phyloP scores from a whole-genome alignment of 192 early-diverging fungal species.

The Coemansia sp. region DNA sequence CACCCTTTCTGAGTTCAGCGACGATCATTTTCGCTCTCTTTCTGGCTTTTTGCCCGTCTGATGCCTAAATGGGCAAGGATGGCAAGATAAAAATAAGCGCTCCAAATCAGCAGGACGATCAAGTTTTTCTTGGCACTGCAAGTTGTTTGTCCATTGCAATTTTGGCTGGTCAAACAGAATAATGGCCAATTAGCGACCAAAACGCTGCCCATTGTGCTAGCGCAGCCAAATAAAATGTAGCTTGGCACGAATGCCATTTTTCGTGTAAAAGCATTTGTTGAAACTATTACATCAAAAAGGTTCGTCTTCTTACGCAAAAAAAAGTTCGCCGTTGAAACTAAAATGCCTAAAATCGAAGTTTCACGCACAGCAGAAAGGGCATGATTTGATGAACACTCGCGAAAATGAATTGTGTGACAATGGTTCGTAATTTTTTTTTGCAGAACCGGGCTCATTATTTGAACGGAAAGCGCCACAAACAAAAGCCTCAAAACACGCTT shows the following conservation, averaged over 20 bases:
- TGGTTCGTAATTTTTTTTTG: neutral
- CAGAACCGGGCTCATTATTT: neutral
- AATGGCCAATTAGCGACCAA: too few species aligned
- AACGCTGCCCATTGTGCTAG: too few species aligned
- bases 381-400: neutral
- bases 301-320: neutral
- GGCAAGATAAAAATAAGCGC: too few species aligned
- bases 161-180: too few species aligned
- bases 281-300: neutral
- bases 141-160: neutral
- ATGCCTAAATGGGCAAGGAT: too few species aligned
- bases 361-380: too few species aligned
- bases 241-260: neutral
- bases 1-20: neutral
- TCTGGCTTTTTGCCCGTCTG: too few species aligned
- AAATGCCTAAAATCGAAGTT: neutral
- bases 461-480: neutral
- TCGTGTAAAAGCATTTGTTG: neutral
- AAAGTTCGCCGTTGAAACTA: neutral
- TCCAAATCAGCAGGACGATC: too few species aligned
- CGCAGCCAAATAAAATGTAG: neutral
- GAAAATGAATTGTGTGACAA: neutral
- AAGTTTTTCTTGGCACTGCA: neutral
- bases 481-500: slow-evolving; percentile 1
- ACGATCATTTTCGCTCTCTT: neutral